Evolutionary conservation across 495 filamentous ascomycete species (phyloP).

Genomic region (Lepraria neglecta): DNA sequence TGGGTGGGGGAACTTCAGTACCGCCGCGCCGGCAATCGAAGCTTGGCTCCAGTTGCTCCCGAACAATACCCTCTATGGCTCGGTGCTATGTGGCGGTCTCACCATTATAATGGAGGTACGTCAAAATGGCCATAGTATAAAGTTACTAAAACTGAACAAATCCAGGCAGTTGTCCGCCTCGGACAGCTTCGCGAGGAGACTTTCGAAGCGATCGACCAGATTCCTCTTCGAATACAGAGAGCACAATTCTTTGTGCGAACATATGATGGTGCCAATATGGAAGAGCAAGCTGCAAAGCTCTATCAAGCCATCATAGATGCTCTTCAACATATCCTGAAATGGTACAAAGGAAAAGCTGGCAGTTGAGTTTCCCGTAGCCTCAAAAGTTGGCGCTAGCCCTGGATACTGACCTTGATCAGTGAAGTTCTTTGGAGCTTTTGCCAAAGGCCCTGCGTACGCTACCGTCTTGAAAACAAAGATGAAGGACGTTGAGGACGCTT

Average conservation of each 20-base stretch:
- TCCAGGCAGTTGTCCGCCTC: slow-evolving; percentile 19
- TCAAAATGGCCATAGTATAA: neutral
- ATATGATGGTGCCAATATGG: slow-evolving; percentile 7
- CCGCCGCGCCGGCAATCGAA: slow-evolving; percentile 22
- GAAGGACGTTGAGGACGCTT: slow-evolving; percentile 18
- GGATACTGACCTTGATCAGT: slow-evolving; percentile 13
- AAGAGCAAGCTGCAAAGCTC: slow-evolving; percentile 17
- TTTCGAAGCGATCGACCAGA: slow-evolving; percentile 17
- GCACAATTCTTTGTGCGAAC: slow-evolving; percentile 20
- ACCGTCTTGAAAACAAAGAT: slow-evolving; percentile 19
- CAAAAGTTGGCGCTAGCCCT: neutral
- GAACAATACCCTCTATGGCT: slow-evolving; percentile 12
- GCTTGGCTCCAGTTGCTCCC: slow-evolving; percentile 21
- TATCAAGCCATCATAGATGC: slow-evolving; percentile 22
- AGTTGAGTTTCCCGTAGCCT: slow-evolving; percentile 9
- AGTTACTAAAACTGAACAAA: neutral
- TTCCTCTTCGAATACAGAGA: slow-evolving; percentile 19
- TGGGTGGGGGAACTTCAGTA: slow-evolving; percentile 11
- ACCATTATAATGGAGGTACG: slow-evolving; percentile 21
- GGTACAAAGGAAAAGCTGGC: slow-evolving; percentile 21
- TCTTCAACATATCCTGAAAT: slow-evolving; percentile 21
- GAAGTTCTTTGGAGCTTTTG: slow-evolving; percentile 14
- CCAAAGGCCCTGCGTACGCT: slow-evolving; percentile 22
- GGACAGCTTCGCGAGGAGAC: slow-evolving; percentile 22
- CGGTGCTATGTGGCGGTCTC: slow-evolving; percentile 21